Evolutionary conservation across 306 rosid genomes (phyloP).

Genomic region (Elaeagnus macrophylla): DNA sequence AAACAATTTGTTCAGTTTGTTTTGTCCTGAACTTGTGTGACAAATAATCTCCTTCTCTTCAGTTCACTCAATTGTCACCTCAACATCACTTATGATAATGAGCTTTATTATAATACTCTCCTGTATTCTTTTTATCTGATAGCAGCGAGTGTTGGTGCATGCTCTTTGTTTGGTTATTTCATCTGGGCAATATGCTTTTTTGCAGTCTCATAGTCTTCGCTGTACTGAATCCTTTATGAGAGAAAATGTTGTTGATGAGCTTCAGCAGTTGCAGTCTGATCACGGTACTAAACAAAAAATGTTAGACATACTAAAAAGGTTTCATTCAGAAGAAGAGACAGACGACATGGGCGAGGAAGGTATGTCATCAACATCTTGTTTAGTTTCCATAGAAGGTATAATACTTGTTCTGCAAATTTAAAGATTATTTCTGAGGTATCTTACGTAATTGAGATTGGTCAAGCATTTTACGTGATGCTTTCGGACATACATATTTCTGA

Average conservation of each 20-base stretch:
- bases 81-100: too few species aligned
- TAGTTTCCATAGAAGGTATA: not conserved
- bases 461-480: not conserved
- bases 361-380: constrained; percentile 26
- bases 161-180: constrained; percentile 7
- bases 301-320: constrained; percentile 65
- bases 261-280: constrained; percentile 51
- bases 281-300: constrained; percentile 62
- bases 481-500: not conserved
- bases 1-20: too few species aligned
- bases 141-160: constrained; percentile 3
- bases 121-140: not conserved
- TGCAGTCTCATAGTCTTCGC: constrained; percentile 68
- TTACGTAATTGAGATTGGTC: not conserved
- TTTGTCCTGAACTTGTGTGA: too few species aligned
- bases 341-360: constrained; percentile 54
- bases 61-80: not conserved
- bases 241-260: constrained; percentile 80
- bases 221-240: constrained; percentile 92
- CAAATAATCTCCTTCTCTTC: not conserved
- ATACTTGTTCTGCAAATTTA: not conserved
- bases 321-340: constrained; percentile 65
- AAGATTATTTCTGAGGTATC: not conserved
- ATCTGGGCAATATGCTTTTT: not conserved
- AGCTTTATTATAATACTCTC: not conserved